Evolutionary conservation across 352 stramenopile species (phyloP).

Genomic region (Plasmopara muralis): DNA sequence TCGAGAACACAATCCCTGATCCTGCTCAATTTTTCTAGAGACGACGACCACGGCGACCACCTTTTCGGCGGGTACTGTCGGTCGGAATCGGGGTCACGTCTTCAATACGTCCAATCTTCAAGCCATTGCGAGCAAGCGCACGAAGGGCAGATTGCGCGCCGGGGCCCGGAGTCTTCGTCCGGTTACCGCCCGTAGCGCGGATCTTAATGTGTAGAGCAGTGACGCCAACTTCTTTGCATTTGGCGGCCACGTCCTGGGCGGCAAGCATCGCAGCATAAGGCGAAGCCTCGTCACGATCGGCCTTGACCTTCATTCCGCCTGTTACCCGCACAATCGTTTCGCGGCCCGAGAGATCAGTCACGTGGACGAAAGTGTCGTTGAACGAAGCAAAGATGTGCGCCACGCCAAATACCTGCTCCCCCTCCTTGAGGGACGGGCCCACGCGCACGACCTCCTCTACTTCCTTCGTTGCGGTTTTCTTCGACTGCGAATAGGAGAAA

Average conservation of each 20-base stretch:
- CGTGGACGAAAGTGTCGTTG: conserved; percentile 99
- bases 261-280: conserved; percentile 99
- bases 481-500: conserved; percentile 39
- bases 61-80: conserved; percentile 98
- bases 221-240: conserved; percentile 97
- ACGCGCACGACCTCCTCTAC: conserved; percentile 91
- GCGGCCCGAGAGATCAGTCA: conserved; percentile 98
- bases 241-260: conserved; percentile 97
- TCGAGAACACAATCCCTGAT: conserved; percentile 8
- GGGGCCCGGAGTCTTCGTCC: conserved; percentile 96
- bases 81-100: conserved; percentile 99
- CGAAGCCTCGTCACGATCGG: conserved; percentile 98
- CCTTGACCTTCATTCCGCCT: conserved; percentile 99
- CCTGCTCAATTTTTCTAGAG: conserved; percentile 74
- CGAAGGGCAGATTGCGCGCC: conserved; percentile 98
- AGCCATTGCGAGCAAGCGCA: conserved; percentile 97
- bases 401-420: conserved; percentile 98
- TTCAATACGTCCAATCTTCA: conserved; percentile 99
- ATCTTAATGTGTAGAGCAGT: conserved; percentile 99
- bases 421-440: conserved; percentile 92
- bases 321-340: conserved; percentile 99
- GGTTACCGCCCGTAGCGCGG: conserved; percentile 98
- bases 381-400: conserved; percentile 99
- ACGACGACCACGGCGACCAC: conserved; percentile 98
- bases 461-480: conserved; percentile 85